Conservation (phyloP, 331 rosid species). For the Acacia pycnantha region DNA sequence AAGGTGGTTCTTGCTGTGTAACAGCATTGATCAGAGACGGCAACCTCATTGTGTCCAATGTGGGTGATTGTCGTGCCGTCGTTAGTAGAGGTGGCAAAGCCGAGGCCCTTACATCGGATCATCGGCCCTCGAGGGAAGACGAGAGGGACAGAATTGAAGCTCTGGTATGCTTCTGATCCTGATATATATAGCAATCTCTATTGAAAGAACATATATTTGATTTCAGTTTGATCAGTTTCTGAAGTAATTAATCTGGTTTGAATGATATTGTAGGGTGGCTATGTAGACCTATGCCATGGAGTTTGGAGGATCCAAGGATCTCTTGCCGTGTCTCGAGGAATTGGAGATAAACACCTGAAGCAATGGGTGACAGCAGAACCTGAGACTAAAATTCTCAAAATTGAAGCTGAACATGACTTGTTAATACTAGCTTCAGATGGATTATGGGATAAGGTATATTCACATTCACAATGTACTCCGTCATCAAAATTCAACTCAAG, state of each 20-base stretch:
- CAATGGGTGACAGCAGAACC: conserved; percentile 91
- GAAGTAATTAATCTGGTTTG: not conserved
- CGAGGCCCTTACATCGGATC: conserved; percentile 70
- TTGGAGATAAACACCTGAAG: conserved; percentile 79
- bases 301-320: conserved; percentile 91
- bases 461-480: not conserved
- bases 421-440: conserved; percentile 93
- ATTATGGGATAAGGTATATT: conserved; percentile 85
- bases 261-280: conserved; percentile 74
- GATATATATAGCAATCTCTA: not conserved
- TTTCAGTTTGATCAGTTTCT: conserved; percentile 4
- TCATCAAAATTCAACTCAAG: not conserved
- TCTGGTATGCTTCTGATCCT: conserved; percentile 44
- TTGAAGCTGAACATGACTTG: conserved; percentile 72
- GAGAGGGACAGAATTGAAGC: conserved; percentile 73
- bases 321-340: conserved; percentile 86
- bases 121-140: conserved; percentile 78
- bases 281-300: conserved; percentile 82
- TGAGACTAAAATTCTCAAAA: conserved; percentile 58
- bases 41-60: conserved; percentile 53
- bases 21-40: conserved; percentile 59
- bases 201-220: not conserved
- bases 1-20: conserved; percentile 66
- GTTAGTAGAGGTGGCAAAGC: conserved; percentile 52
- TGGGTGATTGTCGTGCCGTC: conserved; percentile 72